Evolutionary conservation across 73 alveolate genomes (phyloP), one percentile per base, ranked within the genome.

Genomic region (Diophrys appendiculata): DNA sequence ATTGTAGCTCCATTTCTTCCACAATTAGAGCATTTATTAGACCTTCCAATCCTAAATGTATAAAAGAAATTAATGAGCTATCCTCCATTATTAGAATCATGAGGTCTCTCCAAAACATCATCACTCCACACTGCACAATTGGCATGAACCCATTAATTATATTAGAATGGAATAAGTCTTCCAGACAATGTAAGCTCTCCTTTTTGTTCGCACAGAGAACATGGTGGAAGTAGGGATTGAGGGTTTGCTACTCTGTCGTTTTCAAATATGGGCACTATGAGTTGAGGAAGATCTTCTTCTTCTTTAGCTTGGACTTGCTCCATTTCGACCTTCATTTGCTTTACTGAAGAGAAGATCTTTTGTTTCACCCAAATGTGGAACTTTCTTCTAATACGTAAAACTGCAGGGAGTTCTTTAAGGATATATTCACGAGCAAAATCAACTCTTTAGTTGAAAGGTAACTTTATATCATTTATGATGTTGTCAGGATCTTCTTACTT

Each of bases 111-210:
- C 72, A 83, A 55, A 26, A 92, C 90, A 22, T 94, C 94, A 52
- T 86, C 73, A 25, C 95, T 81, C 98, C 99, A 95, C 43, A 83
- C 80, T 29, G 96, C 92, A 65, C 99, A 95, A 85, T 95, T 95
- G 3, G 90, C 80, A 84, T 95, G 99, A 0, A 90, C 94, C 91
- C 94, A 95, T 26, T 80, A 55, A 33, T 91, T 91, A 53, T 81
- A 92, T 65, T 91, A 77, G 76, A 88, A 82, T 35, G 95, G 96
- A 52, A 95, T 83, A 53, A 95, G 90, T 68, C 98, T 83, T 0
- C 99, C 99, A 54, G 94, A 82, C 33, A 85, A 80, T 67, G 74
- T 83, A 34, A 85, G 69, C 69, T 95, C 97, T 35, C 98, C 97
- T 33, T 80, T 86, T 73, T 86, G 78, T 60, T 84, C 84, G 73